Conservation (phyloP, 192 early-diverging fungal genomes). For the Lobulomyces angularis region DNA sequence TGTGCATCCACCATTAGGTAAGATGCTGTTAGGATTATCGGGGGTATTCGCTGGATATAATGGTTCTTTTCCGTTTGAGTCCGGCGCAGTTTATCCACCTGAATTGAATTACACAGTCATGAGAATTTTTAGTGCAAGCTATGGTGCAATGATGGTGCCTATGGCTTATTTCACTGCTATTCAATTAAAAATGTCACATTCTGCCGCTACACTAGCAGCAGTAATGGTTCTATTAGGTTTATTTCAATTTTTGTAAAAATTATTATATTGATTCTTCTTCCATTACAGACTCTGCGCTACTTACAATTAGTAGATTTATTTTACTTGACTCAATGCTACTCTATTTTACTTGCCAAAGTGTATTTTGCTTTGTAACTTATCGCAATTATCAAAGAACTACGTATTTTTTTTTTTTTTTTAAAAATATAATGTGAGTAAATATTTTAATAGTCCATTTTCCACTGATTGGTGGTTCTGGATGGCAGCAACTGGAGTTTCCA, state of each 20-base stretch:
- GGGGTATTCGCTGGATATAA: slow-evolving; percentile 75
- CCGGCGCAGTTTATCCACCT: slow-evolving; percentile 63
- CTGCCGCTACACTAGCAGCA: slow-evolving; percentile 60
- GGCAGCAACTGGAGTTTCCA: slow-evolving; percentile 65
- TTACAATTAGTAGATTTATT: slow-evolving; percentile 79
- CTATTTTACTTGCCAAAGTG: slow-evolving; percentile 63
- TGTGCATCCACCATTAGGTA: slow-evolving; percentile 95
- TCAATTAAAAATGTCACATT: slow-evolving; percentile 54
- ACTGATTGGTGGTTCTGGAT: slow-evolving; percentile 83
- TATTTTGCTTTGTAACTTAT: slow-evolving; percentile 59
- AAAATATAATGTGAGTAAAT: slow-evolving; percentile 18
- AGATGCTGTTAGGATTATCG: slow-evolving; percentile 83
- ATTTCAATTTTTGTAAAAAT: not conserved
- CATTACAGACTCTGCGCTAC: slow-evolving; percentile 50
- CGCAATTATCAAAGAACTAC: slow-evolving; percentile 49
- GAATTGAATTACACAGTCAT: slow-evolving; percentile 75
- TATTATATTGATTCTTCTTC: slow-evolving; percentile 1
- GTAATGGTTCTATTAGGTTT: slow-evolving; percentile 68
- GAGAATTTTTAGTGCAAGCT: slow-evolving; percentile 77
- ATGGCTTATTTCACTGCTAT: slow-evolving; percentile 77
- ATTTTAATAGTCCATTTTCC: slow-evolving; percentile 57
- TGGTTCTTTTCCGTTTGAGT: slow-evolving; percentile 75
- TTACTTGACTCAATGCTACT: slow-evolving; percentile 91
- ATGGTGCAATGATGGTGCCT: slow-evolving; percentile 79
- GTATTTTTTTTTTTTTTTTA: slow-evolving; percentile 15